Evolutionary conservation across 75 land plant species (phyloP).

Genomic region (Pseudotsuga menziesii): DNA sequence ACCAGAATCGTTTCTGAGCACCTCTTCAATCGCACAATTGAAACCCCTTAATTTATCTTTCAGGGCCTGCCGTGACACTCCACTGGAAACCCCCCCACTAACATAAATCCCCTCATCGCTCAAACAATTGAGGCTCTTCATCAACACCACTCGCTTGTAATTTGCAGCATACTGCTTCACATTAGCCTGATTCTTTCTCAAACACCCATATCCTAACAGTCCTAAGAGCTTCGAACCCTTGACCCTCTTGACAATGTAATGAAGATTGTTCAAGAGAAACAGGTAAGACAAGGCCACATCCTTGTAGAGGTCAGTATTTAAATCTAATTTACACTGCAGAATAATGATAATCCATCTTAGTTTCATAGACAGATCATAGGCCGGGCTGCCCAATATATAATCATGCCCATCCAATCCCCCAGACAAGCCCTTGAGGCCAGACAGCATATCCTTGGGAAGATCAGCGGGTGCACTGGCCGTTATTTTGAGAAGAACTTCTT

Average conservation of each 20-base stretch:
- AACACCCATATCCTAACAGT: constrained; percentile 54
- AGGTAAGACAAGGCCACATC: constrained; percentile 40
- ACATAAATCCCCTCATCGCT: constrained; percentile 41
- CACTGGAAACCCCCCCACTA: constrained; percentile 26
- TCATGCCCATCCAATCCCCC: background rate
- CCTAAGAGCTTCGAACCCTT: constrained; percentile 41
- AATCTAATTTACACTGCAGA: constrained; percentile 43
- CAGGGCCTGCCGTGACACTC: constrained; percentile 25
- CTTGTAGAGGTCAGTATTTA: constrained; percentile 51
- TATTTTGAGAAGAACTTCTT: constrained; percentile 37
- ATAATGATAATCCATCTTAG: constrained; percentile 21
- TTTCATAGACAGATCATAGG: constrained; percentile 18
- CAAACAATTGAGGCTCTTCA: constrained; percentile 33
- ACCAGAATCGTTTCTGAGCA: constrained; percentile 51
- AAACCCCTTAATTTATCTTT: constrained; percentile 66
- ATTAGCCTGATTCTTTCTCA: constrained; percentile 28
- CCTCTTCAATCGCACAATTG: constrained; percentile 64
- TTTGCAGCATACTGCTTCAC: constrained; percentile 34
- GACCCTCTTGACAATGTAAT: constrained; percentile 66
- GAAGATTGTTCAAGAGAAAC: constrained; percentile 69
- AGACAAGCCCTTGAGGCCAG: constrained; percentile 8
- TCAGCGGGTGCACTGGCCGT: constrained; percentile 25
- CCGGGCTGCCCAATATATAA: background rate
- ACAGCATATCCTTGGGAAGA: background rate
- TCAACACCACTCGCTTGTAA: constrained; percentile 64